Conservation (phyloP, 164 flowering plant genomes). For the Dillenia turbinata region DNA sequence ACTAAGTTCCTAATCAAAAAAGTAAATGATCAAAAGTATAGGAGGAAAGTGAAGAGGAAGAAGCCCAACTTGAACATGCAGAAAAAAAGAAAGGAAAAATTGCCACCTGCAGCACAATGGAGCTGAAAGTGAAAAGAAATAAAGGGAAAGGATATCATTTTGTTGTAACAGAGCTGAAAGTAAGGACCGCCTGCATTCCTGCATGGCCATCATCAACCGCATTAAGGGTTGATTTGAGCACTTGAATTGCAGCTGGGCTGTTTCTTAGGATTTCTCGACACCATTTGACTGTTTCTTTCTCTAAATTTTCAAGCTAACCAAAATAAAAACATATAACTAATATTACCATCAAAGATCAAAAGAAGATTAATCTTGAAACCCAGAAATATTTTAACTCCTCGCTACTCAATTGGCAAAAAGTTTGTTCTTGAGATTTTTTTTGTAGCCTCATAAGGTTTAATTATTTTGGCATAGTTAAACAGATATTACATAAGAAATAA, state of each 20-base stretch:
- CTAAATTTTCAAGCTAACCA: conserved; percentile 64
- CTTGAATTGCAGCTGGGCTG: conserved; percentile 89
- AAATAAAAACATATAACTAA: neutral
- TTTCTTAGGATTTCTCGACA: conserved; percentile 87
- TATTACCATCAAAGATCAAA: too few relatives aligned
- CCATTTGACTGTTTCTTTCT: conserved; percentile 89
- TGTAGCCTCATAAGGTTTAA: conserved; percentile 42
- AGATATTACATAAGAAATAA: neutral
- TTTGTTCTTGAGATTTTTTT: conserved; percentile 50
- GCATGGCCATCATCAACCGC: conserved; percentile 99
- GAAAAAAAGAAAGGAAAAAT: too few relatives aligned
- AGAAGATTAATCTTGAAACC: too few relatives aligned
- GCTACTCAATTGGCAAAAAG: neutral
- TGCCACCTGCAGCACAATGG: too few relatives aligned
- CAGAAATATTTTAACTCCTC: too few relatives aligned
- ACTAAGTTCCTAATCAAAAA: conserved; percentile 48
- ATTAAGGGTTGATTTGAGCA: conserved; percentile 83
- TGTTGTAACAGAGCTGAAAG: too few relatives aligned
- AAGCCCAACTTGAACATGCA: too few relatives aligned
- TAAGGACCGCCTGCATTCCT: conserved; percentile 71
- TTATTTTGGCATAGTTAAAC: neutral
- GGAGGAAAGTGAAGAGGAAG: too few relatives aligned
- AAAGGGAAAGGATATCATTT: too few relatives aligned
- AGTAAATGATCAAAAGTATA: neutral
- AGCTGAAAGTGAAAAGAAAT: too few relatives aligned